Percentiles rank a stretch among this genome's conserved stretches.
Evolutionary conservation across 805 yeast genomes (phyloP).

Genomic region (Teunomyces kruisii): DNA sequence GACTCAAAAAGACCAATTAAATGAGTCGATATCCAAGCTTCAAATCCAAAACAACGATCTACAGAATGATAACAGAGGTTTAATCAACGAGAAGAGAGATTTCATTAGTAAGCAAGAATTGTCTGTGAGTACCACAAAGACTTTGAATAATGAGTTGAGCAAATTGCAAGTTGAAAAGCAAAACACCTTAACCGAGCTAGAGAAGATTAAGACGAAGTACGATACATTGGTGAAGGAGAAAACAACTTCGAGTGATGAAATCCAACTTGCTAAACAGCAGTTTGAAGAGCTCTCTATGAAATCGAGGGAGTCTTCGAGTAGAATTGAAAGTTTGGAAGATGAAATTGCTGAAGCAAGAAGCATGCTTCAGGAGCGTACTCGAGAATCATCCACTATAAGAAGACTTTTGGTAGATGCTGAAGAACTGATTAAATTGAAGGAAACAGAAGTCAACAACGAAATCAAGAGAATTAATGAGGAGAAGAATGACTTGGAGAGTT

Average conservation of each 20-base stretch:
- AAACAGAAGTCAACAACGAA: conserved; percentile 57
- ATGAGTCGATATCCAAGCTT: conserved; percentile 37
- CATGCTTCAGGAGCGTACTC: conserved; percentile 73
- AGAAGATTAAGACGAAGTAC: conserved; percentile 36
- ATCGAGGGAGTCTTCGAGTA: conserved; percentile 59
- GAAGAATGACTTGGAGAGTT: conserved; percentile 57
- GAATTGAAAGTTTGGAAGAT: conserved; percentile 70
- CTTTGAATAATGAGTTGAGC: conserved; percentile 35
- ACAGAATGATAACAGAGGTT: conserved; percentile 30
- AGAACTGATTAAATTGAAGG: conserved; percentile 49
- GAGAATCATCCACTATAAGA: conserved; percentile 75
- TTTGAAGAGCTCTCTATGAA: conserved; percentile 71
- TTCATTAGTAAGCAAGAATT: conserved; percentile 44
- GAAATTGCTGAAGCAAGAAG: conserved; percentile 76
- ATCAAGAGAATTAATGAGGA: conserved; percentile 57
- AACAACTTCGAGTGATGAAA: conserved; percentile 40
- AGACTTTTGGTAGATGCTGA: conserved; percentile 68
- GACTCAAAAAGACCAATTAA: conserved; percentile 31
- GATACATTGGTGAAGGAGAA: conserved; percentile 34
- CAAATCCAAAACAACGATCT: conserved; percentile 43
- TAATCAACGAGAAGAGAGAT: conserved; percentile 39
- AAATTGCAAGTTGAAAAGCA: conserved; percentile 47
- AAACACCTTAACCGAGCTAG: conserved; percentile 37
- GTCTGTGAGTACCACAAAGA: conserved; percentile 26
- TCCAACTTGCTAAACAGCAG: conserved; percentile 54